Percentiles rank a stretch among this genome's conserved stretches.
Conservation (phyloP, 495 filamentous ascomycete species). For the Penicillium odoratum region DNA sequence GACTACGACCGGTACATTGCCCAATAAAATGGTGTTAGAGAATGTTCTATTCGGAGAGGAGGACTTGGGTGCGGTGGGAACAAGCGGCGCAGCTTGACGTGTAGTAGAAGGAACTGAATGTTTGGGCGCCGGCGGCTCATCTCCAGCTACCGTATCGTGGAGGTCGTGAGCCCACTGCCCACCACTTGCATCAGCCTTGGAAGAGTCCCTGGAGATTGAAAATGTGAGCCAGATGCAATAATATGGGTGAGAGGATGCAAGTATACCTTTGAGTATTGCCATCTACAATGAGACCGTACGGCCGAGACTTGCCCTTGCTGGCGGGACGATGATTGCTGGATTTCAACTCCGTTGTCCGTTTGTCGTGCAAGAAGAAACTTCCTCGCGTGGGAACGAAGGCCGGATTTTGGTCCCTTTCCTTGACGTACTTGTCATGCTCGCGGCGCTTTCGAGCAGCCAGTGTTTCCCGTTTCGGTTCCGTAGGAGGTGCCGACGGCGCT, state of each 20-base stretch:
- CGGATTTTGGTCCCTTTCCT: constrained; percentile 84
- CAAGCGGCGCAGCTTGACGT: constrained; percentile 31
- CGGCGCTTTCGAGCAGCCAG: constrained; percentile 69
- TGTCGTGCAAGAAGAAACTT: constrained; percentile 96
- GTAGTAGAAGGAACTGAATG: constrained; percentile 16
- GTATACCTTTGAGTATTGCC: constrained; percentile 45
- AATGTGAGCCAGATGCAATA: constrained; percentile 16
- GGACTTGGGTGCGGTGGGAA: constrained; percentile 48
- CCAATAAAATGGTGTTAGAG: constrained; percentile 65
- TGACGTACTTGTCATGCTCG: constrained; percentile 88
- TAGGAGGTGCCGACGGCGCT: constrained; percentile 43
- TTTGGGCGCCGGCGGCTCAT: constrained; percentile 38
- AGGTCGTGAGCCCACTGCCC: constrained; percentile 92
- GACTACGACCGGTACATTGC: constrained; percentile 81
- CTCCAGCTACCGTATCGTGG: constrained; percentile 73
- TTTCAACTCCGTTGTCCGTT: constrained; percentile 71
- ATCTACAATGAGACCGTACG: constrained; percentile 48
- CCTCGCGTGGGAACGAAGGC: constrained; percentile 94
- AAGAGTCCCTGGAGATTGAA: constrained; percentile 59
- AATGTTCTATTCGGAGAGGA: constrained; percentile 65
- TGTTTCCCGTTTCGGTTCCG: constrained; percentile 45
- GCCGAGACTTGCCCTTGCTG: constrained; percentile 46
- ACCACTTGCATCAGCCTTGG: constrained; percentile 74
- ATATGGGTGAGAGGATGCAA: background rate
- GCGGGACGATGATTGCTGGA: constrained; percentile 61